Evolutionary conservation across 2,329 filamentous ascomycete genomes (phyloP), one percentile per base, ranked within the genome.

Genomic region (Aspergillus sp.): DNA sequence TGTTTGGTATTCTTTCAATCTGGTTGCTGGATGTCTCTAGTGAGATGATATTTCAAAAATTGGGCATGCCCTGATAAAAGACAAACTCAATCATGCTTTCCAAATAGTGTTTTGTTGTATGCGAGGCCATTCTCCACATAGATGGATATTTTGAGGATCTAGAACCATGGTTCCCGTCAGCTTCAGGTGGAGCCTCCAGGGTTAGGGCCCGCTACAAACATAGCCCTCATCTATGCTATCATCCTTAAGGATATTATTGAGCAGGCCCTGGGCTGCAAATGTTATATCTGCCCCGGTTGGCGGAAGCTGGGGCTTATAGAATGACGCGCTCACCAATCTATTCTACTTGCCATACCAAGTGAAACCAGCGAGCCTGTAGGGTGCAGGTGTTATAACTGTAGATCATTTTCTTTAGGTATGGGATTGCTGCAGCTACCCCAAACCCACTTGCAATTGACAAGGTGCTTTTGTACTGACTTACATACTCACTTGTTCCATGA

Each of bases 371-470:
- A 45, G 58, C 56, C 29, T 51, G 48, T 40, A 53, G 51, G 29
- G 54, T 57, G 40, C 50, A 57, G 28, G 59, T 60, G 39, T 66
- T 64, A 46, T 66, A 66, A 19, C 59, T 52, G 41, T 67, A 49
- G 38, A 71, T 61, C 9, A 69, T 55, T 52, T 68, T 48, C 47
- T 64, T 66, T 3, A 70, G 49, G 50, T 67, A 65, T 26, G 56
- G 58, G 40, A 69, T 52, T 19, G 59, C 50, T 10, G 49, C 54
- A 6, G 56, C 57, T 30, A 70, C 61, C 5, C 66, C 56, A 44
- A 61, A 61, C 29, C 57, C 57, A 44, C 52, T 66, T 7, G 62
- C 58, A 7, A 70, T 46, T 43, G 65, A 53, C 3, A 70, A 42
- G 32, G 65, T 51, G 9, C 45, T 67, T 48, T 66, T 53, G 51